phyloP scores from a whole-genome alignment of 2,329 filamentous ascomycete genomes.

The Xylaria sp. region DNA sequence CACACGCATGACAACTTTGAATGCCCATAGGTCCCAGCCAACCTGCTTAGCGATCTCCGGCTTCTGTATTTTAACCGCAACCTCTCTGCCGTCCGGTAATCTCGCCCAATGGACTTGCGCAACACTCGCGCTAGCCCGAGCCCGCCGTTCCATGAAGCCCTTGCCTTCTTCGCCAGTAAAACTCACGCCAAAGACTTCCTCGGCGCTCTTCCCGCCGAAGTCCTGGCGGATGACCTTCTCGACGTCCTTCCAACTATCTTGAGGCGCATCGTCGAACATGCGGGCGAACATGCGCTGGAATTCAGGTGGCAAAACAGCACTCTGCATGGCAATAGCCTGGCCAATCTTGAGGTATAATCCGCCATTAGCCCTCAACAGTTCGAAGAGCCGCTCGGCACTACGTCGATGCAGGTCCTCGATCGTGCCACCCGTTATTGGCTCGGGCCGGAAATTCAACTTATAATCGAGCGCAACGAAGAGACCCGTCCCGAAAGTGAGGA shows the following conservation, averaged over 20 bases:
- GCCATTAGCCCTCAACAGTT: constrained; percentile 85
- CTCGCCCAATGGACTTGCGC: constrained; percentile 97
- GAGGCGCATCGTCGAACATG: constrained; percentile 98
- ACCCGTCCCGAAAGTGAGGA: constrained; percentile 83
- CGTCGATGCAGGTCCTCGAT: constrained; percentile 83
- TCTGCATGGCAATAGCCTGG: constrained; percentile 98
- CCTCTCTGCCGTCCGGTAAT: constrained; percentile 85
- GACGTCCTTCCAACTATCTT: constrained; percentile 87
- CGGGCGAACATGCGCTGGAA: constrained; percentile 95
- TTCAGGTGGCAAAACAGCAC: constrained; percentile 88
- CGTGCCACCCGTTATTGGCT: constrained; percentile 77
- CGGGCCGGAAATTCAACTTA: constrained; percentile 91
- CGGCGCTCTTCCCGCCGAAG: constrained; percentile 82
- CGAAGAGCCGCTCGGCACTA: constrained; percentile 83
- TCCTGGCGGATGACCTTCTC: constrained; percentile 87
- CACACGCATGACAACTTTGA: constrained; percentile 84
- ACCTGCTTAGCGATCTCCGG: constrained; percentile 91
- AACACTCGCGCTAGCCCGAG: constrained; percentile 84
- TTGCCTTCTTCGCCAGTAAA: constrained; percentile 77
- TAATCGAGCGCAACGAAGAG: constrained; percentile 89
- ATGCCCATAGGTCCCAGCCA: constrained; percentile 94
- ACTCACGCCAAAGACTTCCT: constrained; percentile 92
- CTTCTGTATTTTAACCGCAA: constrained; percentile 97
- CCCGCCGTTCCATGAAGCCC: constrained; percentile 69
- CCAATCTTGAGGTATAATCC: constrained; percentile 97